Conservation (phyloP, 148 eudicot genomes). For the Nepenthes gracilis region DNA sequence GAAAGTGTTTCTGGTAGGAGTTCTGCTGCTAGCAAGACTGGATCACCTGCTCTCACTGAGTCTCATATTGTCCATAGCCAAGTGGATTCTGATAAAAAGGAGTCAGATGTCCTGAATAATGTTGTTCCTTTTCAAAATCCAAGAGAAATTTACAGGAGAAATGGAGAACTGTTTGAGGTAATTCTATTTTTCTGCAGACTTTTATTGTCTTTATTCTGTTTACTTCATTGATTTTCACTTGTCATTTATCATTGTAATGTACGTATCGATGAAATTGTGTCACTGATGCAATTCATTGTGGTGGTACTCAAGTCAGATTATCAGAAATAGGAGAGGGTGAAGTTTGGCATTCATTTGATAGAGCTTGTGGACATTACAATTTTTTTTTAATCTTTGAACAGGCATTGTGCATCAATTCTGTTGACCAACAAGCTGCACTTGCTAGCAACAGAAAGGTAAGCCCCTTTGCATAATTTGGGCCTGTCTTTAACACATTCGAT, state of each 20-base stretch:
- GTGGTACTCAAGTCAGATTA: too few relatives aligned
- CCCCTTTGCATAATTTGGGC: not conserved
- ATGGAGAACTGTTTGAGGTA: constrained; percentile 94
- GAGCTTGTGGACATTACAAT: not conserved
- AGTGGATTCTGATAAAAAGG: constrained; percentile 23
- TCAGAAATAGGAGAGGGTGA: too few relatives aligned
- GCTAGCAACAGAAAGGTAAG: constrained; percentile 83
- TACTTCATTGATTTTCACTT: constrained; percentile 2
- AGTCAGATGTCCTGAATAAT: constrained; percentile 15
- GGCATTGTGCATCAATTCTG: constrained; percentile 84
- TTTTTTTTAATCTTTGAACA: constrained; percentile 17
- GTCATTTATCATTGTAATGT: not conserved
- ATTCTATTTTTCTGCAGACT: not conserved
- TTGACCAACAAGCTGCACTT: constrained; percentile 71
- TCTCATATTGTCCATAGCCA: constrained; percentile 36
- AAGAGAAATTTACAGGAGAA: constrained; percentile 62
- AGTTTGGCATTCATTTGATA: not conserved
- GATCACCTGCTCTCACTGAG: constrained; percentile 28
- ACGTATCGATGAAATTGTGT: not conserved
- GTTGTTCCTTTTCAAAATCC: constrained; percentile 49
- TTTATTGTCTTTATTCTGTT: not conserved
- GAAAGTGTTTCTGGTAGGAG: constrained; percentile 33
- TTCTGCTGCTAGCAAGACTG: constrained; percentile 25
- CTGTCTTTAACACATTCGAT: not conserved
- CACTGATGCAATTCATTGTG: too few relatives aligned